Evolutionary conservation across 2,329 filamentous ascomycete species (phyloP), one percentile per base, ranked within the genome.

Genomic region (Pyrenophora teres): DNA sequence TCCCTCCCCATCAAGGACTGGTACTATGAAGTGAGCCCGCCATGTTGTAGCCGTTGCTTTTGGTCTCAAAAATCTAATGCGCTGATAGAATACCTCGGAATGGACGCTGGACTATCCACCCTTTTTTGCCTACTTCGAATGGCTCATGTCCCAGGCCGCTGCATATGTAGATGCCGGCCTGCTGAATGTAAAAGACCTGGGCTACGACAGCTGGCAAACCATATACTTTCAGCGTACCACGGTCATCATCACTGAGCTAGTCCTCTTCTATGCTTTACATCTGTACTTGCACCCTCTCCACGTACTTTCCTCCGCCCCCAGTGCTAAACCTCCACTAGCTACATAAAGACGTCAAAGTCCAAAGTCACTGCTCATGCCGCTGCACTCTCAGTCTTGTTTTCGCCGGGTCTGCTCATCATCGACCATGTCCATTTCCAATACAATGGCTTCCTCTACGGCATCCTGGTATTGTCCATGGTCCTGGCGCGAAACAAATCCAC

Each of bases 401-500:
- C 92, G 0, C 94, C 94, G 0, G 94, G 93, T 2, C 83, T 99
- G 31, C 81, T 99, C 54, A 95, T 99, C 71, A 97, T 99, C 73
- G 94, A 99, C 70, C 94, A 99, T 73, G 93, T 97, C 59, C 92
- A 97, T 74, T 99, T 99, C 74, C 94, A 99, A 79, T 99, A 99
- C 79, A 99, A 99, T 78, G 93, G 94, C 35, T 92, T 92, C 76
- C 85, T 99, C 76, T 99, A 97, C 72, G 94, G 94, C 32, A 79
- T 97, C 37, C 80, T 99, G 43, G 83, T 97, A 32, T 80, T 93
- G 46, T 97, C 94, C 2, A 81, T 99, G 40, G 88, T 95, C 1
- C 78, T 95, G 52, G 91, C 92, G 6, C 86, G 90, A 43, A 85
- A 87, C 63, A 85, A 83, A 67, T 87, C 87, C 2, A 89, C 89